Percentiles rank a stretch among this genome's conserved stretches.
Conservation (phyloP, 2,329 filamentous ascomycete species). For the Aphanocladium album region DNA sequence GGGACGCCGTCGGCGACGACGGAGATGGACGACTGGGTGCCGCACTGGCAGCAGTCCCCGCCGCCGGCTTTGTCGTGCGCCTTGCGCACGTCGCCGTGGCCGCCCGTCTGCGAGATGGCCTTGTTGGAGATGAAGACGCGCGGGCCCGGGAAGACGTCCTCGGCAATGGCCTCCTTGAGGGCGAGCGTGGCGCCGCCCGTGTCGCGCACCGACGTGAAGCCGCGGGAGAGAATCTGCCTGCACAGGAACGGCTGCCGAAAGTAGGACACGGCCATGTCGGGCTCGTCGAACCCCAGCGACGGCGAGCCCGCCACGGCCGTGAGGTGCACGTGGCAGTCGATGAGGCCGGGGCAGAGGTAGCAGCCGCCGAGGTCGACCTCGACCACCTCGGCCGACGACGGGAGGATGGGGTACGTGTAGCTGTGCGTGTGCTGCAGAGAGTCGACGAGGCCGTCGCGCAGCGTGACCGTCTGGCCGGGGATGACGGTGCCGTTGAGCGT, state of each 20-base stretch:
- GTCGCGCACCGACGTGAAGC: conserved; percentile 56
- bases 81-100: conserved; percentile 48
- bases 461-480: conserved; percentile 25
- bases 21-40: conserved; percentile 28
- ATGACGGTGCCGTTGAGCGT: conserved; percentile 28
- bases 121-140: conserved; percentile 50
- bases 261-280: conserved; percentile 32
- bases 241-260: conserved; percentile 44
- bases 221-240: conserved; percentile 47
- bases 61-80: conserved; percentile 47
- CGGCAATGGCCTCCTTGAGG: conserved; percentile 50
- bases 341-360: conserved; percentile 29
- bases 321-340: conserved; percentile 30
- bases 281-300: conserved; percentile 20
- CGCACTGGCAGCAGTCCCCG: conserved; percentile 39
- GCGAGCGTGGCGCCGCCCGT: conserved; percentile 52
- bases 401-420: not conserved
- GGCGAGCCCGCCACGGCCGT: conserved; percentile 25
- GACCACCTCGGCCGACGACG: conserved; percentile 8
- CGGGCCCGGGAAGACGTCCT: conserved; percentile 51
- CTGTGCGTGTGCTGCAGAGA: conserved; percentile 17
- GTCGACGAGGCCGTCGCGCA: conserved; percentile 31
- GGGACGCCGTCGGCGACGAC: conserved; percentile 49
- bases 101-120: conserved; percentile 53
- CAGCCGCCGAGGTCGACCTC: conserved; percentile 22